These are phyloP conservation scores for Podospora anserina DNA, from an alignment of 495 filamentous ascomycete genomes.

Conservation along the genomic window DNA sequence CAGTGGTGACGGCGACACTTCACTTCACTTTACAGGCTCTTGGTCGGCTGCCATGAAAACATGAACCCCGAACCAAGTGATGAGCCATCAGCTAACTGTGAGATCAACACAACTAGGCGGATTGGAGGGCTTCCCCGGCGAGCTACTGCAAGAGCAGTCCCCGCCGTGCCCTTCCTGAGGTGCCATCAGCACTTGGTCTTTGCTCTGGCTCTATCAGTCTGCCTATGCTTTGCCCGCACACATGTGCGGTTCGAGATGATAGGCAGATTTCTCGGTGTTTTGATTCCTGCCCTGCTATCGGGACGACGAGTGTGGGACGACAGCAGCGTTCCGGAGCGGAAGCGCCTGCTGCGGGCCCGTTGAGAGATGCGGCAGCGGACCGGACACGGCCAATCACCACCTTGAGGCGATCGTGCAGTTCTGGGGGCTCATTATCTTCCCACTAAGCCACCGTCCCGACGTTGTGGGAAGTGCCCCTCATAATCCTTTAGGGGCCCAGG, in stretches of 20 bases:
- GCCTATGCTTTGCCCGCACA: background rate
- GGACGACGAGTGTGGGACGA: slow-evolving; percentile 10
- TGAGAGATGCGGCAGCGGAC: slow-evolving; percentile 16
- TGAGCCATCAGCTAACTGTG: slow-evolving; percentile 6
- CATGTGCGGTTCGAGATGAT: slow-evolving; percentile 1
- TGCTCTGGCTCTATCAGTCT: slow-evolving; percentile 6
- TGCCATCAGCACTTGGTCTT: background rate
- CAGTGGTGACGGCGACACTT: slow-evolving; percentile 18
- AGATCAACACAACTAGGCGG: slow-evolving; percentile 5
- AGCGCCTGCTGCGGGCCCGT: slow-evolving; percentile 16
- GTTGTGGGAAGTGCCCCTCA: slow-evolving; percentile 14
- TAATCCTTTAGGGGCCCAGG: slow-evolving; percentile 11
- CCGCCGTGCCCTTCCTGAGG: background rate
- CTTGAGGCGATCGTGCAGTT: background rate
- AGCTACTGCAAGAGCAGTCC: slow-evolving; percentile 3
- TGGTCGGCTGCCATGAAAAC: background rate
- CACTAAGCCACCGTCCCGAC: slow-evolving; percentile 24
- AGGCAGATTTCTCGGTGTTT: background rate
- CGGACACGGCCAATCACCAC: slow-evolving; percentile 25
- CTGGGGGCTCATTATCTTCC: background rate
- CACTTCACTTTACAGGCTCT: slow-evolving; percentile 17
- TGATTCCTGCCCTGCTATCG: slow-evolving; percentile 6
- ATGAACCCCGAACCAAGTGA: background rate
- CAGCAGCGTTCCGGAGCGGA: slow-evolving; percentile 11
- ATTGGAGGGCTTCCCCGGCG: background rate